Evolutionary conservation across 106 monocot genomes (phyloP), one percentile per base, ranked within the genome.

Genomic region (Vanilla planifolia): DNA sequence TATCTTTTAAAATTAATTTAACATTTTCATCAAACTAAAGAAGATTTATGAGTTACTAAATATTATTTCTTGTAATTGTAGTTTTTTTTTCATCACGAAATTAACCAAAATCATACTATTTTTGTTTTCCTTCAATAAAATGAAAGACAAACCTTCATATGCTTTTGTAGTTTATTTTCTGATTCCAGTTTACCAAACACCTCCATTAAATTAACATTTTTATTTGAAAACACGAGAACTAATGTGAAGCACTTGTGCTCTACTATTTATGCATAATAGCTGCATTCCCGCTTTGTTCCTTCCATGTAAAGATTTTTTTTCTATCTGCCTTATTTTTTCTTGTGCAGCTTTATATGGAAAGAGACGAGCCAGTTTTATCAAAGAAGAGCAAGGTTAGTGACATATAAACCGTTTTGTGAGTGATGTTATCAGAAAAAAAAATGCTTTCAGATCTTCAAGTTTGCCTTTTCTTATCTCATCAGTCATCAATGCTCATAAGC

Each of bases 301-400:
- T n/a, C n/a, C n/a, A n/a, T n/a, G n/a, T n/a, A n/a, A n/a, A n/a
- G n/a, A n/a, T n/a, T n/a, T n/a, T 50, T 53, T 32, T 55, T 30
- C 26, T 36, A 30, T 59, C 11, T 61, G 11, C 14, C 43, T 15
- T 61, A n/a, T 56, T 72, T 11, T 62, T 67, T 60, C 13, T 68
- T 61, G 39, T 51, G 60, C 89, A 94, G 89, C 52, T 95, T 95
- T 69, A 64, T 95, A 26, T 80, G 74, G 73, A 95, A 73, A 61
- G 94, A 95, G 66, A 72, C 69, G 24, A 86, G 79, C 50, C 61
- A 74, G 48, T 80, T 89, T 48, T 86, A 76, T 47, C 43, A 83
- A 59, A 86, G 94, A 64, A 69, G 80, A 56, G 75, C 59, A 69
- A 89, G 94, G 94, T 89, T 57, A 34, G 57, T 57, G 8, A 6